These are phyloP conservation scores for Elsinoe arachidis DNA, from an alignment of 2,329 filamentous ascomycete genomes.

Conservation along the genomic window DNA sequence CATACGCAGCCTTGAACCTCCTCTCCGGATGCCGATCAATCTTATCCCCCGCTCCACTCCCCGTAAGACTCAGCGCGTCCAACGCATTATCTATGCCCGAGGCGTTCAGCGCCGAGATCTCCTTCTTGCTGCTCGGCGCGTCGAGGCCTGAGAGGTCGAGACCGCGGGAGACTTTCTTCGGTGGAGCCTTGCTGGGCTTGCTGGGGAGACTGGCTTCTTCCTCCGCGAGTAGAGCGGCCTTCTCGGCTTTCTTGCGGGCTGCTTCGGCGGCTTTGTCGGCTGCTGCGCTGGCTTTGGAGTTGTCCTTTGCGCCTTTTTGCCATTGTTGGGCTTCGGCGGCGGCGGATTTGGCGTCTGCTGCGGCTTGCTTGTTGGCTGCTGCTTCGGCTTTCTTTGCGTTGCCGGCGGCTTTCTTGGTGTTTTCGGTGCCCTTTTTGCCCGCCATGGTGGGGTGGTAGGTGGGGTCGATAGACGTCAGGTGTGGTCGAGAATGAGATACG, in stretches of 20 bases:
- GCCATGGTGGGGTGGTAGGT: constrained; percentile 47
- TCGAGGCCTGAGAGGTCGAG: constrained; percentile 72
- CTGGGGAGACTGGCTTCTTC: constrained; percentile 64
- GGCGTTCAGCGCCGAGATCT: constrained; percentile 60
- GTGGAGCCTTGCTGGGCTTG: constrained; percentile 57
- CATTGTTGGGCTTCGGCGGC: constrained; percentile 67
- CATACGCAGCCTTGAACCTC: constrained; percentile 76
- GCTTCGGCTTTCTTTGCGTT: constrained; percentile 89
- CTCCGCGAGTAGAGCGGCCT: constrained; percentile 69
- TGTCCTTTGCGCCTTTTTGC: constrained; percentile 77
- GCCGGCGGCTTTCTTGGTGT: constrained; percentile 80
- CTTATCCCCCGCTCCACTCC: constrained; percentile 52
- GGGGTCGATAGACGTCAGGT: not conserved
- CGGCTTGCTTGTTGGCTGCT: constrained; percentile 70
- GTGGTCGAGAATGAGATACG: not conserved
- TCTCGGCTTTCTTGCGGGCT: constrained; percentile 85
- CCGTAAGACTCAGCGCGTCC: constrained; percentile 64
- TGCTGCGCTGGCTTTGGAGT: constrained; percentile 77
- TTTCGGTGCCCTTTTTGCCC: constrained; percentile 61
- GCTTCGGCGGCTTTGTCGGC: constrained; percentile 74
- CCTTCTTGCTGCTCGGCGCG: constrained; percentile 37
- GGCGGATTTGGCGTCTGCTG: constrained; percentile 56
- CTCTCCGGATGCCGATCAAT: constrained; percentile 84
- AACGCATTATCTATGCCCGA: constrained; percentile 89
- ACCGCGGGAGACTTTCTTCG: constrained; percentile 47